Evolutionary conservation across 345 rosid species (phyloP), one percentile per base, ranked within the genome.

Genomic region (Populus euphratica): DNA sequence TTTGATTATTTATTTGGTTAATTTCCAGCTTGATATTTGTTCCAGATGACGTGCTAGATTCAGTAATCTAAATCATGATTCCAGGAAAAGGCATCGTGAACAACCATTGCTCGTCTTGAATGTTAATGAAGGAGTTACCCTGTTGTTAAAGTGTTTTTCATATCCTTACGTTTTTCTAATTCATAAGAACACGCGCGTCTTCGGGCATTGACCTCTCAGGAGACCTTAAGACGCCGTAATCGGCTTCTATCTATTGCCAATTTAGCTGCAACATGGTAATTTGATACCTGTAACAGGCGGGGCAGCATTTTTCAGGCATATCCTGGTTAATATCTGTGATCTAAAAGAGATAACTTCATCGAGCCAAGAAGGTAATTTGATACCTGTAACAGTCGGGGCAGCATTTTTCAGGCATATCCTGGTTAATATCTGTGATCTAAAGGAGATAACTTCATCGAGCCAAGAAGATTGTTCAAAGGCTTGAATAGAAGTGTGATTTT

Each of bases 61-160:
- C 39, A 78, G 70, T 12, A 52, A 36, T 81, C 35, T 50, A n/a
- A 56, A 11, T 27, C 27, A 68, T 20, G 33, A 41, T 66, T 33
- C 67, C 36, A 66, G 20, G 21, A 41, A 41, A 21, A 17, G 18
- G 50, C 17, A 44, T 7, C 67, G 50, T 29, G 73, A 44, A 56
- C 61, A 25, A 17, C 6, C 43, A 27, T 67, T 27, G 31, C 47
- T 29, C 36, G 38, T 3, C 36, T 54, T 54, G 62, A 54, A 21
- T 23, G 65, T 38, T 44, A 38, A 54, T 63, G 66, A 44, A 70
- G 59, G 68, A 78, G 76, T 84, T 87, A 91, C 99, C 92, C 98
- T 4, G 94, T 91, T n/a, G 97, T 95, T 64, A 95, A 92, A 8
- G 98, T 91, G 87, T 95, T 92, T 73, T 73, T 92, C 94, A 79